These are phyloP conservation scores for Ustilago nuda DNA, from an alignment of 1,284 basidiomycete genomes.

Conservation along the genomic window DNA sequence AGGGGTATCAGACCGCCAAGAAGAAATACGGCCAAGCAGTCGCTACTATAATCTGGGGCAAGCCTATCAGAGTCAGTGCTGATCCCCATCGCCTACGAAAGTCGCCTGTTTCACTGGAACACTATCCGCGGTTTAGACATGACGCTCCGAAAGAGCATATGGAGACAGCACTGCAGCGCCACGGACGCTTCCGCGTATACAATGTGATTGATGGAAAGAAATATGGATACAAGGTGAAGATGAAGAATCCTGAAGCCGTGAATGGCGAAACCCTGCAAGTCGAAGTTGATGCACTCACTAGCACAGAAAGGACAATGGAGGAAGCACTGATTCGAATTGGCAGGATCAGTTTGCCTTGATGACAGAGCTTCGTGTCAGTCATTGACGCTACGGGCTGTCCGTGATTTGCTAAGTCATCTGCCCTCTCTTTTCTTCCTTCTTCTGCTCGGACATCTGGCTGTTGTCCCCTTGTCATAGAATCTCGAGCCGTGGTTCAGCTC, in stretches of 20 bases:
- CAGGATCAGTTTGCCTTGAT: too few species aligned
- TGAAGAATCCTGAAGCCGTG: not conserved
- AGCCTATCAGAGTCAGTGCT: too few species aligned
- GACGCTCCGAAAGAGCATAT: not conserved
- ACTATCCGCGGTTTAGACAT: constrained; percentile 3
- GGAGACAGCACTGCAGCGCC: constrained; percentile 11
- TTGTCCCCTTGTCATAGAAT: too few species aligned
- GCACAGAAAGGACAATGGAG: too few species aligned
- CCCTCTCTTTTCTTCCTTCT: too few species aligned
- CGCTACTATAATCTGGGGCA: not conserved
- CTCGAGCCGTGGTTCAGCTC: too few species aligned
- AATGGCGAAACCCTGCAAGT: too few species aligned
- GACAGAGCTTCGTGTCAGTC: not conserved
- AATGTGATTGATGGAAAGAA: not conserved
- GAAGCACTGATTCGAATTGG: too few species aligned
- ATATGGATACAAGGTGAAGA: constrained; percentile 7
- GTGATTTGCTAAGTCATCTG: too few species aligned
- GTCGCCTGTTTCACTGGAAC: not conserved
- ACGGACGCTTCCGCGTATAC: constrained; percentile 16
- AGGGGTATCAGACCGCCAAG: not conserved
- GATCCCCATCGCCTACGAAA: too few species aligned
- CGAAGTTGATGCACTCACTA: not conserved
- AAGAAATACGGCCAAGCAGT: not conserved
- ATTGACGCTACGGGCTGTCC: not conserved
- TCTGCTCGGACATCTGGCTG: too few species aligned